Base-by-base conservation (phyloP, 108 stramenopile species). In the Skeletonema tropicum region DNA sequence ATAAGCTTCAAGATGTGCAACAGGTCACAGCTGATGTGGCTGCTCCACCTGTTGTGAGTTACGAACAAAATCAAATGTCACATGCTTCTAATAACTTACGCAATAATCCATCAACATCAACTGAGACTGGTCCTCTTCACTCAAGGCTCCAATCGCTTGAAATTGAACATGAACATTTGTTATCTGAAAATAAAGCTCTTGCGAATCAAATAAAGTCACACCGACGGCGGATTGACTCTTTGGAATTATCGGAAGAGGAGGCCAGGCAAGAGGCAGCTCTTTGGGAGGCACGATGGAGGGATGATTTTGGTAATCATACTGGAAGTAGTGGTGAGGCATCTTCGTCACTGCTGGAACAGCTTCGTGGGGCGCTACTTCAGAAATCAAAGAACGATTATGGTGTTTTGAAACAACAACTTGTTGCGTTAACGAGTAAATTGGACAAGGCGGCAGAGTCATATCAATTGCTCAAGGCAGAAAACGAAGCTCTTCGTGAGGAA, bases 231-330 rank as follows among this genome's bases (percentile, higher is more conserved):
- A 76, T 76, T 48, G 52, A 49, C 13, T 60, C 48, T 6, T 63
- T 76, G 48, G 35, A 31, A 12, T 29, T 23, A n/a, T 46, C 60
- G 1, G 60, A 76, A 60, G 75, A 76, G 62, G 75, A 76, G 42
- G 75, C 75, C 7, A 60, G 75, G 29, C 75, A 68, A 58, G 75
- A 76, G 46, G 75, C 75, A 8, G 75, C 75, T 38, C 60, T 76
- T 25, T 76, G 75, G 75, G 75, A 76, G 35, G 75, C 75, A 23
- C 66, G 65, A 42, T 76, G 67, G 66, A 57, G 66, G 12, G 75
- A 76, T 68, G 75, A 76, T 68, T 60, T 59, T 65, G 58, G 30
- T 3, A n/a, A 41, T 11, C 12, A 12, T 48, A n/a, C 31, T 52
- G 52, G 38, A 12, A 46, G 30, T 26, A 10, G 25, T 13, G 19